phyloP scores from a whole-genome alignment of 768 basidiomycete genomes.

The Trametes cingulata region DNA sequence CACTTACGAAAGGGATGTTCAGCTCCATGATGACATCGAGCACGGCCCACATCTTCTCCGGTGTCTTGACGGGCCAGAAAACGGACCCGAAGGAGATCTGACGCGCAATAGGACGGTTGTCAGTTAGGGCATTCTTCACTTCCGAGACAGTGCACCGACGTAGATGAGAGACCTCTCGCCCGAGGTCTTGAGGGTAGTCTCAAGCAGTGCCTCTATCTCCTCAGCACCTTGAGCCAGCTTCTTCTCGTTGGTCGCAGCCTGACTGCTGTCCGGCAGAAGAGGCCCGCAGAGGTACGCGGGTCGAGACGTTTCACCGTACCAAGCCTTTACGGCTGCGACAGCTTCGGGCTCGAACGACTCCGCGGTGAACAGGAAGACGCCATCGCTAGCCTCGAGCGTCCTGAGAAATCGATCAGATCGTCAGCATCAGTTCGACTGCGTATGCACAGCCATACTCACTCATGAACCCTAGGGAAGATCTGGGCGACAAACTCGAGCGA shows the following conservation, averaged over 20 bases:
- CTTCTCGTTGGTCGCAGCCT: background rate
- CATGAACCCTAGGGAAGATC: no score
- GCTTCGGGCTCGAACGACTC: constrained; percentile 15
- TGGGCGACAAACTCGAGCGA: background rate
- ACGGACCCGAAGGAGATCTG: constrained; percentile 27
- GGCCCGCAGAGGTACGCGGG: constrained; percentile 5
- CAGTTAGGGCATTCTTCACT: background rate
- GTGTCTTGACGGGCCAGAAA: constrained; percentile 20
- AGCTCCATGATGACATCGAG: constrained; percentile 23
- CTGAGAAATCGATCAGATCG: background rate
- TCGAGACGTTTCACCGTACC: constrained; percentile 6
- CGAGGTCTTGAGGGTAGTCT: constrained; percentile 3
- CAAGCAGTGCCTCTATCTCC: constrained; percentile 10
- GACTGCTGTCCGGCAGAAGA: background rate
- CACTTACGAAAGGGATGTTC: constrained; percentile 24
- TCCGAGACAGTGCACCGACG: constrained; percentile 3
- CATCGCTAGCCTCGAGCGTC: constrained; percentile 4
- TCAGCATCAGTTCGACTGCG: background rate
- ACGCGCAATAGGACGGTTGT: background rate
- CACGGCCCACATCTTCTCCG: constrained; percentile 22
- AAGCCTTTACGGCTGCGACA: background rate
- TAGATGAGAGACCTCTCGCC: constrained; percentile 26
- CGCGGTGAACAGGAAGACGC: background rate
- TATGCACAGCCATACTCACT: no score
- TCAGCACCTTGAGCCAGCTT: background rate